Evolutionary conservation across 225 moss, liverwort and hornwort species (phyloP).

Genomic region (Physcomitrellopsis africana): DNA sequence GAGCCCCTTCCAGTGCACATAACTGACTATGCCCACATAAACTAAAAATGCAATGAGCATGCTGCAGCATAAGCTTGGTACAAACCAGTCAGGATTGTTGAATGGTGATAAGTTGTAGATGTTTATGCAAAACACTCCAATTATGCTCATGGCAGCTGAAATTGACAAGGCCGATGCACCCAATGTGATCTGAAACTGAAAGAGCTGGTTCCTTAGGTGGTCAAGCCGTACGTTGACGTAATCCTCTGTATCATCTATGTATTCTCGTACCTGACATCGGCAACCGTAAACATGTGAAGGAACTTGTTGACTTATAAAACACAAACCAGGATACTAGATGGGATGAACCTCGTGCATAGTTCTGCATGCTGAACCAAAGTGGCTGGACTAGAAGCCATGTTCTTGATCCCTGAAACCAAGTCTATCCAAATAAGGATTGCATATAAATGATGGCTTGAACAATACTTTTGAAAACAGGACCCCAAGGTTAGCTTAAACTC

Average conservation of each 20-base stretch:
- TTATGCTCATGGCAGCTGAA: constrained; percentile 47
- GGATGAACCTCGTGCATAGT: not conserved
- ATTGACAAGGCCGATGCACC: constrained; percentile 61
- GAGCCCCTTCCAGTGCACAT: constrained; percentile 77
- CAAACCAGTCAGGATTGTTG: constrained; percentile 36
- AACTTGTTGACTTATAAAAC: not conserved
- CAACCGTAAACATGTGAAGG: constrained; percentile 19
- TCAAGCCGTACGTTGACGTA: constrained; percentile 92
- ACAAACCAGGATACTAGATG: not conserved
- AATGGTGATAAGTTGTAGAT: constrained; percentile 43
- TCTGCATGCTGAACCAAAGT: not conserved
- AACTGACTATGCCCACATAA: constrained; percentile 59
- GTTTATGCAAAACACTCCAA: constrained; percentile 75
- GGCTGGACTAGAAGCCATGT: not conserved
- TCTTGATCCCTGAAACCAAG: not conserved
- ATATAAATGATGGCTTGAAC: not conserved
- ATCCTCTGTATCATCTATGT: constrained; percentile 89
- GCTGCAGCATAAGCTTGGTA: constrained; percentile 27
- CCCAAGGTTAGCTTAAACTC: not conserved
- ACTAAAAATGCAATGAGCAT: constrained; percentile 24
- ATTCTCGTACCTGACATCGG: constrained; percentile 70
- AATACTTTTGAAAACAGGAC: not conserved
- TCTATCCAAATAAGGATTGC: constrained; percentile 7
- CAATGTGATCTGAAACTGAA: constrained; percentile 90
- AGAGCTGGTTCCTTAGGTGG: constrained; percentile 86